phyloP scores from a whole-genome alignment of 345 rosid genomes.

The Camelina laxa region DNA sequence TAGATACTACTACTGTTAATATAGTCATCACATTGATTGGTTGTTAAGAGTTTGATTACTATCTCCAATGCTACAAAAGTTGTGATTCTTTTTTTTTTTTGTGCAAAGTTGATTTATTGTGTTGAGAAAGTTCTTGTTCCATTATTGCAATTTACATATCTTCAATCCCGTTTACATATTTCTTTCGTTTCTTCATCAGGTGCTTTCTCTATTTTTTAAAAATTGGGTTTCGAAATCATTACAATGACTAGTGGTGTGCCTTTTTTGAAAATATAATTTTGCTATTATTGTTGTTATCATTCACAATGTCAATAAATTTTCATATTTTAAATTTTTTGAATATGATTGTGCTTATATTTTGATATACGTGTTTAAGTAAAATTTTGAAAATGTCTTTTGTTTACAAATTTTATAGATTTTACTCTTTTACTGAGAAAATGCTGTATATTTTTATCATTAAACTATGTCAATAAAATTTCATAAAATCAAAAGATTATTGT shows the following conservation, averaged over 20 bases:
- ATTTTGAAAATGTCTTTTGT: no score
- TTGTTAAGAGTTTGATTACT: constrained; percentile 31
- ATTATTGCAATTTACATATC: constrained; percentile 47
- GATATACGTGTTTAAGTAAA: neutral
- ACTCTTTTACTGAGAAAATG: no score
- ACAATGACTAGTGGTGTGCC: neutral
- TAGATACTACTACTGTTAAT: no score
- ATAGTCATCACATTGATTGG: constrained; percentile 34
- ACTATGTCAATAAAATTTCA: no score
- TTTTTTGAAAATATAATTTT: neutral
- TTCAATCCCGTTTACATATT: constrained; percentile 20
- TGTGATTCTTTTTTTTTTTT: neutral
- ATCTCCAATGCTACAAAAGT: constrained; percentile 22
- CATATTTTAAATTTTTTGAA: neutral
- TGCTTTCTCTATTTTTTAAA: neutral
- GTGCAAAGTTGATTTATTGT: neutral
- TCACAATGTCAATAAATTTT: neutral
- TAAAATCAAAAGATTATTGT: neutral
- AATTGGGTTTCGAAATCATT: neutral
- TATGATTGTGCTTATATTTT: neutral
- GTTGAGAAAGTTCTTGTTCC: constrained; percentile 23
- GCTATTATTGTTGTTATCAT: neutral
- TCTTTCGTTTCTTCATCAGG: constrained; percentile 28
- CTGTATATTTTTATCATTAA: no score
- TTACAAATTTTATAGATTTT: neutral